Evolutionary conservation across 805 yeast species (phyloP), one percentile per base, ranked within the genome.

Genomic region (Nakazawaea anatomiae): DNA sequence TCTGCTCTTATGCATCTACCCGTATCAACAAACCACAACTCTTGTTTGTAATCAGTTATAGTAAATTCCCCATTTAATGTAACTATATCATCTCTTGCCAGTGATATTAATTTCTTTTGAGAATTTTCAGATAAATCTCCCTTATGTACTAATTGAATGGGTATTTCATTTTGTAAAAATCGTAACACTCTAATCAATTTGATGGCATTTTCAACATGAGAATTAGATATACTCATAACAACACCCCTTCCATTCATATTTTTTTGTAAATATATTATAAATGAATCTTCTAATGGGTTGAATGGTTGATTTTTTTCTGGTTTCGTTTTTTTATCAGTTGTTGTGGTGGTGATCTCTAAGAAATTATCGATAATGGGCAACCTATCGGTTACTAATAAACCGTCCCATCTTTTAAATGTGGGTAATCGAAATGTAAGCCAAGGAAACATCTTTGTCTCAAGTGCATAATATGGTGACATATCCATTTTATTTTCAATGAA

Each of bases 211-310:
- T 71, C 67, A 25, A 69, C 65, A 50, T 76, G 73, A 10, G 61
- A 60, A 51, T 80, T 74, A 18, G 75, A 60, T 1, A 77, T 75
- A 3, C 84, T 74, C 4, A 82, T 60, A 1, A 79, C 85, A 27
- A 81, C 75, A 4, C 88, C 88, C 52, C 63, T 65, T 4, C 82
- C 83, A 8, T 63, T 62, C 35, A 67, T 53, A 32, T 60, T 53
- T 6, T 54, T 43, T 36, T 66, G 66, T 34, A 69, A 51, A 7
- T 52, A 56, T 44, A 64, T 64, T 10, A 71, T 47, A 46, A 64
- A 57, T 50, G 71, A 67, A 11, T 46, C 47, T 4, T 18, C n/a
- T 28, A 6, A 29, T 5, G 45, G n/a, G 27, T 39, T 29, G 11
- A 28, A 36, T 6, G 18, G 35, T 38, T 36, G 11, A 25, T 44